A percentile compares a stretch with the other conserved stretches of the same genome.
Evolutionary conservation across 2,329 filamentous ascomycete genomes (phyloP).

Genomic region (Grosmannia clavigera): DNA sequence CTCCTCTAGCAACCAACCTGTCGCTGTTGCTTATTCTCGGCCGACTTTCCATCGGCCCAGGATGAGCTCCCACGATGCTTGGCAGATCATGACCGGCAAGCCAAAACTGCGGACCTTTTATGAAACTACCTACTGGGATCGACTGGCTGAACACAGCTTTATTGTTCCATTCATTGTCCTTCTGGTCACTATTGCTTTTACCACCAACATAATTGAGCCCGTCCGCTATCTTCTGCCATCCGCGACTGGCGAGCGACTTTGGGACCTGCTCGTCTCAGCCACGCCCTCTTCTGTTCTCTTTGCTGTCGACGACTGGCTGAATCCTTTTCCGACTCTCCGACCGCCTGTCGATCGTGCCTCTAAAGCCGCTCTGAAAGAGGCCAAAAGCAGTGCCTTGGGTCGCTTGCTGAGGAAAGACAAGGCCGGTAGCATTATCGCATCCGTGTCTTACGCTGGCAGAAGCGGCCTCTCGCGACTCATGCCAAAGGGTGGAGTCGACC

Average conservation of each 20-base stretch:
- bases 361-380: slow-evolving; percentile 29
- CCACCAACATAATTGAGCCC: slow-evolving; percentile 14
- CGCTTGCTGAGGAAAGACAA: slow-evolving; percentile 49
- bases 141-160: slow-evolving; percentile 22
- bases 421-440: slow-evolving; percentile 39
- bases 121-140: slow-evolving; percentile 17
- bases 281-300: slow-evolving; percentile 46
- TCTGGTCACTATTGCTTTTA: slow-evolving; percentile 23
- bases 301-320: slow-evolving; percentile 42
- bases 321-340: slow-evolving; percentile 29
- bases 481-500: slow-evolving; percentile 27
- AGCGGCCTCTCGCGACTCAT: slow-evolving; percentile 18
- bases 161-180: slow-evolving; percentile 23
- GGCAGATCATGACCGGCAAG: slow-evolving; percentile 14
- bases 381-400: slow-evolving; percentile 54
- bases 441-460: slow-evolving; percentile 45
- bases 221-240: slow-evolving; percentile 18
- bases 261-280: slow-evolving; percentile 46
- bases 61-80: slow-evolving; percentile 24
- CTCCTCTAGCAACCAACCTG: not conserved
- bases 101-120: slow-evolving; percentile 14
- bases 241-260: slow-evolving; percentile 30
- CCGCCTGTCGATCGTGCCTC: slow-evolving; percentile 11
- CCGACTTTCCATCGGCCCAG: slow-evolving; percentile 10
- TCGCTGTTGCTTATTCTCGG: not conserved